These are phyloP conservation scores for Hypoxylon sp. DNA, from an alignment of 2,329 filamentous ascomycete species.

Conservation along the genomic window DNA sequence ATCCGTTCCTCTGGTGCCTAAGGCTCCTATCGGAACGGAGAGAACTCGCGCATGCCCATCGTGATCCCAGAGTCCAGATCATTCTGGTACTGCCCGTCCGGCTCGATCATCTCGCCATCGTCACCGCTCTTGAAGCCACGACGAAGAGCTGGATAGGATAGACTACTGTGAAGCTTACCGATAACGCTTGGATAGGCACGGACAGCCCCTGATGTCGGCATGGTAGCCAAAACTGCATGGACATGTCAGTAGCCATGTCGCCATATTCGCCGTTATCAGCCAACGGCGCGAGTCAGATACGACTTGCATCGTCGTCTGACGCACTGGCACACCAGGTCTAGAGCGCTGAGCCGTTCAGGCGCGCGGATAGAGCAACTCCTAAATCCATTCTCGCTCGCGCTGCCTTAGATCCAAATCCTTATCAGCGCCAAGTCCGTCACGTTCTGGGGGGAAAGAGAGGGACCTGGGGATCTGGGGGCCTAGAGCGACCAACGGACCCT, in stretches of 20 bases:
- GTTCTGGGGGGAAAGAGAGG: conserved; percentile 3
- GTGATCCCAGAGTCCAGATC: conserved; percentile 1
- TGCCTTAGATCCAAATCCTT: conserved; percentile 11
- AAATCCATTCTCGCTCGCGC: conserved; percentile 1
- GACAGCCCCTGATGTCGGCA: conserved; percentile 1
- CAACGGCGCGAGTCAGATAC: conserved; percentile 11
- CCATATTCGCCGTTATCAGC: conserved; percentile 20
- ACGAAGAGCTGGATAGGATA: conserved; percentile 4
- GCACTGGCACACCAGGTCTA: conserved; percentile 1
- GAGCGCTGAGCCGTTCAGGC: conserved; percentile 10
- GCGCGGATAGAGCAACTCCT: conserved; percentile 20
- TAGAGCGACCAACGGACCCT: conserved; percentile 20
- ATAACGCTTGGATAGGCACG: background rate
- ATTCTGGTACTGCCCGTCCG: conserved; percentile 6
- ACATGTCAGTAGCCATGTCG: conserved; percentile 16
- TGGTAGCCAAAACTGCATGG: conserved; percentile 15
- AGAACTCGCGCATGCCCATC: conserved; percentile 5
- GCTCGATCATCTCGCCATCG: background rate
- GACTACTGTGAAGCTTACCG: conserved; percentile 1
- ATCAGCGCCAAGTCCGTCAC: conserved; percentile 26
- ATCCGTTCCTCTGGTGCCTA: conserved; percentile 20
- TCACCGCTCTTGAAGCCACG: conserved; percentile 11
- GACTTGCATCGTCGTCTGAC: conserved; percentile 1
- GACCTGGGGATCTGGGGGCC: conserved; percentile 17
- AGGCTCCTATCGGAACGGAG: conserved; percentile 19